Percentiles rank a stretch among this genome's conserved stretches.
These are phyloP conservation scores for Mycosphaerella arachidis DNA, from an alignment of 2,329 filamentous ascomycete genomes.

Conservation along the genomic window DNA sequence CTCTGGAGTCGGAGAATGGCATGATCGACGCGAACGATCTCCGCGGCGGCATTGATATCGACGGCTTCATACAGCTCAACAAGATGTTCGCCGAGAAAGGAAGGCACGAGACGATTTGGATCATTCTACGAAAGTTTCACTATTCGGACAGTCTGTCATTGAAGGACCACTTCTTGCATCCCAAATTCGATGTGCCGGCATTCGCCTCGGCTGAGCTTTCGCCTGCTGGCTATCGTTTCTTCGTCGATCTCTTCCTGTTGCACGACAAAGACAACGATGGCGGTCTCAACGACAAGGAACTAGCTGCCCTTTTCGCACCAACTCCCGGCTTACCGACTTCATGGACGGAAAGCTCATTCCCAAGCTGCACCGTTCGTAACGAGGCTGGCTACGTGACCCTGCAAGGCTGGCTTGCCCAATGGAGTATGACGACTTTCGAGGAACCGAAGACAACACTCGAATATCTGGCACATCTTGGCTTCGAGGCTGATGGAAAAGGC, in stretches of 20 bases:
- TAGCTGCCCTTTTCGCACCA: slow-evolving; percentile 82
- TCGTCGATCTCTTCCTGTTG: slow-evolving; percentile 89
- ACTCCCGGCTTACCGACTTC: slow-evolving; percentile 83
- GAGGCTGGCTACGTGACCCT: slow-evolving; percentile 93
- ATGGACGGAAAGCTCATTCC: slow-evolving; percentile 86
- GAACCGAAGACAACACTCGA: slow-evolving; percentile 92
- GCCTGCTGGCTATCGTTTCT: slow-evolving; percentile 91
- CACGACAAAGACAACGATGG: slow-evolving; percentile 98
- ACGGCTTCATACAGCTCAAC: slow-evolving; percentile 84
- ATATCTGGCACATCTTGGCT: slow-evolving; percentile 93
- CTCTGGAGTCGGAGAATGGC: slow-evolving; percentile 12
- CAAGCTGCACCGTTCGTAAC: slow-evolving; percentile 88
- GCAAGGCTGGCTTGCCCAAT: slow-evolving; percentile 96
- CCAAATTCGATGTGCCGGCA: slow-evolving; percentile 89
- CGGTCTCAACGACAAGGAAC: slow-evolving; percentile 78
- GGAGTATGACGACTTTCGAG: slow-evolving; percentile 99
- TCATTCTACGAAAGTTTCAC: slow-evolving; percentile 88
- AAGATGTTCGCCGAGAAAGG: slow-evolving; percentile 97
- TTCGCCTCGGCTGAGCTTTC: slow-evolving; percentile 91
- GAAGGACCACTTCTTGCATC: slow-evolving; percentile 84
- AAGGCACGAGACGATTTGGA: slow-evolving; percentile 97
- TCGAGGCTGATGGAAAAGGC: slow-evolving; percentile 66
- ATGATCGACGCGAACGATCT: slow-evolving; percentile 33
- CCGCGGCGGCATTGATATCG: slow-evolving; percentile 70
- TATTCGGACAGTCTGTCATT: slow-evolving; percentile 94